Base-by-base conservation (phyloP, 202 grass and related monocot species). In the Brachypodium distachyon region DNA sequence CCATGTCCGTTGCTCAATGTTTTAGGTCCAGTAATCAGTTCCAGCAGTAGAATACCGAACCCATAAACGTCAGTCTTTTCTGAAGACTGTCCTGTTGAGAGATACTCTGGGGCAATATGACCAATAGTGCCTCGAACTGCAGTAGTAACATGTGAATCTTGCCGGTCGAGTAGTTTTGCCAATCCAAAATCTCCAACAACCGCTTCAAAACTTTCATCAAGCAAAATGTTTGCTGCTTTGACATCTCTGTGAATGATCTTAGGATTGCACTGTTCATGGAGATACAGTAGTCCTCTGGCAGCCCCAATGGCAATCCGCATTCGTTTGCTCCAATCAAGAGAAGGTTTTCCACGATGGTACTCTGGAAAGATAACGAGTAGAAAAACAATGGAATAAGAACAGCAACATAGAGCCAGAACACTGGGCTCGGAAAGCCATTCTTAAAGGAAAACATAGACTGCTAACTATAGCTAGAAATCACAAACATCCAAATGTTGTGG, bases 201-300 rank as follows among this genome's bases (percentile, higher is more conserved):
- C 29, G 91, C 91, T 88, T 95, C 91, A 72, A 95, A 98, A 82
- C 66, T 80, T 83, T 84, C 87, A 76, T 98, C 96, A 61, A 98
- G 89, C 62, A 98, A 83, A 77, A 98, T 98, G 71, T 98, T 98
- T 43, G 96, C 96, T 12, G 96, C 89, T 85, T 98, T 90, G 34
- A 98, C 95, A 80, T 98, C 95, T 77, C 95, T 90, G 40, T 92
- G 95, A 77, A 98, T 90, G 46, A 98, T 98, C 77, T 98, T 98
- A 82, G 96, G 96, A 72, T 94, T 92, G 74, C 96, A 98, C 72
- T 98, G 96, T 79, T 98, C 91, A 23, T 98, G 91, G 74, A 95
- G 86, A 69, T 98, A 98, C 73, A 98, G 67, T 60, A 98, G 80
- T 47, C 96, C 95, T 51, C 96, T 81, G 21, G 96, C 91, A 70